Evolutionary conservation across 805 yeast species (phyloP).

Genomic region (Yamadazyma paraphyllophila): DNA sequence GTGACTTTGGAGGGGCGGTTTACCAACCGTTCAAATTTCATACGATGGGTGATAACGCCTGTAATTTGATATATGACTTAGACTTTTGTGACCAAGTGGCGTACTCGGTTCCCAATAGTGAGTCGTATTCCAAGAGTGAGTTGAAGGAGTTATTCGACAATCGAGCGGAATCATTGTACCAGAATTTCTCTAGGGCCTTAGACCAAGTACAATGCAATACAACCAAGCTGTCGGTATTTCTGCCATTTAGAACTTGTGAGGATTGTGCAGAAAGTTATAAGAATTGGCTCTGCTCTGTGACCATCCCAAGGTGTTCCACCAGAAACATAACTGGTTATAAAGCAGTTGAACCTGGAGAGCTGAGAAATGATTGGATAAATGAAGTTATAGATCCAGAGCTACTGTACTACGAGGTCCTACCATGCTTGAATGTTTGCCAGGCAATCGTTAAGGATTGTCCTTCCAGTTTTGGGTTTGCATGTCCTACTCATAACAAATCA

Average conservation of each 20-base stretch:
- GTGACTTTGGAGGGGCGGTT: slow-evolving; percentile 59
- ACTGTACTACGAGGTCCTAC: slow-evolving; percentile 74
- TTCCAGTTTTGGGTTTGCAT: slow-evolving; percentile 64
- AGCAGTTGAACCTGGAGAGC: slow-evolving; percentile 44
- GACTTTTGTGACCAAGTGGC: slow-evolving; percentile 81
- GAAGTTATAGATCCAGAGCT: slow-evolving; percentile 50
- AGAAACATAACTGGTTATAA: slow-evolving; percentile 42
- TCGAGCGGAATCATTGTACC: slow-evolving; percentile 53
- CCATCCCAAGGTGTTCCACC: slow-evolving; percentile 83
- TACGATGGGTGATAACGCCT: slow-evolving; percentile 53
- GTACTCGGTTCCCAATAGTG: slow-evolving; percentile 72
- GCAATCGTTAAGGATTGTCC: slow-evolving; percentile 84
- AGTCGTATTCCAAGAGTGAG: slow-evolving; percentile 13
- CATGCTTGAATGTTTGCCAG: slow-evolving; percentile 81
- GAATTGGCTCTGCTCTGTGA: slow-evolving; percentile 86
- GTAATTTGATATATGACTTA: slow-evolving; percentile 71
- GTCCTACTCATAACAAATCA: slow-evolving; percentile 53
- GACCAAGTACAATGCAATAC: slow-evolving; percentile 77
- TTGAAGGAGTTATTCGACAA: slow-evolving; percentile 53
- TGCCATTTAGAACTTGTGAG: slow-evolving; percentile 70
- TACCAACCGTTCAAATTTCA: slow-evolving; percentile 57
- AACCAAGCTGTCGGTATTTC: slow-evolving; percentile 60
- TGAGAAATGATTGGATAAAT: slow-evolving; percentile 63
- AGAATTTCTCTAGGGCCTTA: slow-evolving; percentile 71
- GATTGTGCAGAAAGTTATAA: slow-evolving; percentile 72